Percentiles rank a stretch among this genome's conserved stretches.
Conservation (phyloP, 2,329 filamentous ascomycete species). For the Exophiala calicioides region DNA sequence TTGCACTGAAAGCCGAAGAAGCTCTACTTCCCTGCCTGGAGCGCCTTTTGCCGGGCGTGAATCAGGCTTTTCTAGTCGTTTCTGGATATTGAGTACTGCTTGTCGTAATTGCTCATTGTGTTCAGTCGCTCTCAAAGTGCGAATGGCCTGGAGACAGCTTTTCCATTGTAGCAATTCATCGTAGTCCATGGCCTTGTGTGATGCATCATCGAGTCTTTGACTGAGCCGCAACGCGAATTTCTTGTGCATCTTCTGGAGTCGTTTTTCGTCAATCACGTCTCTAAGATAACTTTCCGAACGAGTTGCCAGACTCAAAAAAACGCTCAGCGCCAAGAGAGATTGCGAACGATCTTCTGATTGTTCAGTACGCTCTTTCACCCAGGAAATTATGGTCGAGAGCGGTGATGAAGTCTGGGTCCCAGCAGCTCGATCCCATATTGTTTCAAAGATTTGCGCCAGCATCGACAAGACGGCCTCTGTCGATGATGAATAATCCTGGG, state of each 20-base stretch:
- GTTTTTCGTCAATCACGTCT: background rate
- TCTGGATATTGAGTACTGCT: background rate
- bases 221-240: too few relatives aligned
- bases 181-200: too few relatives aligned
- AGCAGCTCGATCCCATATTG: conserved; percentile 4
- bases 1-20: conserved; percentile 4
- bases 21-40: background rate
- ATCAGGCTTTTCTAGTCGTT: background rate
- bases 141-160: background rate
- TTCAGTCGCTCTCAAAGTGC: background rate
- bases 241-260: conserved; percentile 10
- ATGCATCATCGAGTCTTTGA: too few relatives aligned
- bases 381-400: conserved; percentile 1
- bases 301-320: conserved; percentile 3
- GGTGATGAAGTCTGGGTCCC: background rate
- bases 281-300: background rate
- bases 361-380: conserved; percentile 2
- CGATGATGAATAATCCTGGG: background rate
- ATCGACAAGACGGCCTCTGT: conserved; percentile 5
- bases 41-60: background rate
- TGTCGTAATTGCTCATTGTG: conserved; percentile 1
- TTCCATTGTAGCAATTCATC: too few relatives aligned
- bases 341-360: background rate
- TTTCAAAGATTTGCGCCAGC: conserved; percentile 9
- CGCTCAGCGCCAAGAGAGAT: conserved; percentile 4